phyloP scores from a whole-genome alignment of 1,139 yeast genomes.

The Sugiyamaella sp. region DNA sequence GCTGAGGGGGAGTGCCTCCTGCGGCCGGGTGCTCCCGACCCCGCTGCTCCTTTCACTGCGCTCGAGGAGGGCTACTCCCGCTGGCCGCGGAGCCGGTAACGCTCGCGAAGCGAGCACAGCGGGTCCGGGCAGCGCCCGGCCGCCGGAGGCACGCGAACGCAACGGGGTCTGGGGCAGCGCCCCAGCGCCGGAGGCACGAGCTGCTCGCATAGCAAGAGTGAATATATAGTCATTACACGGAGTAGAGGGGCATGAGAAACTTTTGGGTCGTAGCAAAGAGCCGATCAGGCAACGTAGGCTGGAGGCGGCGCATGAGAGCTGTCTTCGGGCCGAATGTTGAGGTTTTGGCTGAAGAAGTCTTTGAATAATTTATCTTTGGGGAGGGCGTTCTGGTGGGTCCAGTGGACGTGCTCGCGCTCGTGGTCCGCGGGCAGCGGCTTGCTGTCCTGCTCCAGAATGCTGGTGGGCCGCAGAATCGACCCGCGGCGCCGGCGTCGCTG shows the following conservation, averaged over 20 bases:
- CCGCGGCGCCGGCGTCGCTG: neutral
- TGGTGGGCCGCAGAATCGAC: slow-evolving; percentile 2
- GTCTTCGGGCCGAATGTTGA: slow-evolving; percentile 13
- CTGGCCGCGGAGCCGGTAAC: neutral
- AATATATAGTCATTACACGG: slow-evolving; percentile 7
- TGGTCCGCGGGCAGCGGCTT: neutral
- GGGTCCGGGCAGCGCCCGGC: neutral
- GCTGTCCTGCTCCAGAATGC: neutral
- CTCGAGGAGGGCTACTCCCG: too few species aligned
- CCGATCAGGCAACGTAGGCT: slow-evolving; percentile 28
- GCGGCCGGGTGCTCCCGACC: neutral
- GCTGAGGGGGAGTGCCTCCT: neutral
- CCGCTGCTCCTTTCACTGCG: neutral
- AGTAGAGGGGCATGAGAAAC: slow-evolving; percentile 6
- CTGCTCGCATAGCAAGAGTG: too few species aligned
- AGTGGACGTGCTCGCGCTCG: slow-evolving; percentile 11
- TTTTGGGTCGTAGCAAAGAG: slow-evolving; percentile 11
- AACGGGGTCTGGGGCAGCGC: neutral
- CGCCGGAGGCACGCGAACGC: slow-evolving; percentile 5
- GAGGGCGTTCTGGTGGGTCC: slow-evolving; percentile 7
- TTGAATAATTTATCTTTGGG: slow-evolving; percentile 22
- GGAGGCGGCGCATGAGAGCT: slow-evolving; percentile 26
- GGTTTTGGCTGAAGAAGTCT: slow-evolving; percentile 28
- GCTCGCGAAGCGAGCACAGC: neutral
- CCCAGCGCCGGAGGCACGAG: slow-evolving; percentile 5